Evolutionary conservation across 75 land plant genomes (phyloP).

Genomic region (Cryptomeria japonica): DNA sequence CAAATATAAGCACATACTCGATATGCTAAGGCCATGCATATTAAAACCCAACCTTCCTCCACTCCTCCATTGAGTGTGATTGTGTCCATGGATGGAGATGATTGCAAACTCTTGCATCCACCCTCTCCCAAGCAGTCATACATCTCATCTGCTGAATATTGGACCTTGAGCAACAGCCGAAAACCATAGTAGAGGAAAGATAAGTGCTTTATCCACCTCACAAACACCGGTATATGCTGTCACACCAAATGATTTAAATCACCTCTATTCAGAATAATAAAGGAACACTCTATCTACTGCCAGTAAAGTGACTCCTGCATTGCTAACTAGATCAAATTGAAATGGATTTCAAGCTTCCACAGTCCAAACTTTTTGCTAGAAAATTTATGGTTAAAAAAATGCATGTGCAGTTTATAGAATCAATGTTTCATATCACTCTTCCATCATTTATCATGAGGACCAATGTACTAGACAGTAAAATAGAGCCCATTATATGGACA

Average conservation of each 20-base stretch:
- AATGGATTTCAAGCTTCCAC: neutral
- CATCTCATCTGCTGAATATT: slow-evolving; percentile 70
- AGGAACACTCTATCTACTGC: neutral
- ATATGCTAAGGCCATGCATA: slow-evolving; percentile 81
- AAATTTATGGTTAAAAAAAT: neutral
- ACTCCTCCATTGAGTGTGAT: slow-evolving; percentile 64
- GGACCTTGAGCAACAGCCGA: slow-evolving; percentile 82
- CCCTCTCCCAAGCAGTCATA: slow-evolving; percentile 67
- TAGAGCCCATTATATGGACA: neutral
- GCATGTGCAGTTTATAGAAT: neutral
- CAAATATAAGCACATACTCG: slow-evolving; percentile 75
- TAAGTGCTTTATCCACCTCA: slow-evolving; percentile 87
- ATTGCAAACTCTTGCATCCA: slow-evolving; percentile 74
- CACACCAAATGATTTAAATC: neutral
- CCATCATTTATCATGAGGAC: neutral
- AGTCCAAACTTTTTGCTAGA: neutral
- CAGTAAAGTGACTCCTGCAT: neutral
- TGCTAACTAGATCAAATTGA: neutral
- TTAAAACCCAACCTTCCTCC: slow-evolving; percentile 71
- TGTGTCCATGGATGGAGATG: slow-evolving; percentile 71
- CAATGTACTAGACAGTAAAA: neutral
- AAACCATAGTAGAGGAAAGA: slow-evolving; percentile 94
- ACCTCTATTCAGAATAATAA: neutral
- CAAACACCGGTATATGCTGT: slow-evolving; percentile 96
- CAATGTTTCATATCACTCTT: neutral